A percentile compares a stretch with the other conserved stretches of the same genome.
Conservation (phyloP, 2,329 filamentous ascomycete species). For the Colletotrichum shisoi region DNA sequence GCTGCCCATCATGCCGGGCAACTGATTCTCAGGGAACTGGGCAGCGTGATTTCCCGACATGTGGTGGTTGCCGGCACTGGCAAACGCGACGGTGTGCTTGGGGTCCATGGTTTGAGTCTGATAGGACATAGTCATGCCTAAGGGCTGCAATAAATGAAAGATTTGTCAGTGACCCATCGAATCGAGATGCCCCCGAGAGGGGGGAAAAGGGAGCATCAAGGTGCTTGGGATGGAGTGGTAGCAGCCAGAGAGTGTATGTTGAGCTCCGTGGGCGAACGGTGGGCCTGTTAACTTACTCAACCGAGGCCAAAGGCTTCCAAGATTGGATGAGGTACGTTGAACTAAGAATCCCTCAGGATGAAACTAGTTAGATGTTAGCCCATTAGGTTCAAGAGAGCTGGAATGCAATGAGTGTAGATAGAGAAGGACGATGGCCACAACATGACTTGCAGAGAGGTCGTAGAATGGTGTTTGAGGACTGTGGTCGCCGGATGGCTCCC, state of each 20-base stretch:
- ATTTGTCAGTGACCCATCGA: not conserved
- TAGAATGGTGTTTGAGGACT: not conserved
- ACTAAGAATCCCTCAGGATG: not conserved
- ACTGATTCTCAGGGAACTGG: conserved; percentile 39
- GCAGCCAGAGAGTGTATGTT: not conserved
- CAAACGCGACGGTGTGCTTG: conserved; percentile 44
- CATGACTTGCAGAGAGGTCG: too few relatives aligned
- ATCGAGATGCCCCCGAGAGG: not conserved
- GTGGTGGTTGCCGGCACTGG: conserved; percentile 23
- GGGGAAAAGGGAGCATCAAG: not conserved
- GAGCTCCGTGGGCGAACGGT: not conserved
- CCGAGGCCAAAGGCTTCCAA: conserved; percentile 29
- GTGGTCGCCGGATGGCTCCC: not conserved
- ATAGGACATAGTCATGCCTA: conserved; percentile 47
- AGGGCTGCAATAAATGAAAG: not conserved
- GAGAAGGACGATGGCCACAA: too few relatives aligned
- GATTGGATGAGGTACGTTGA: conserved; percentile 11
- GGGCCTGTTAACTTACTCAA: conserved; percentile 20
- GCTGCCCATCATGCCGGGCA: conserved; percentile 32
- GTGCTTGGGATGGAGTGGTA: not conserved
- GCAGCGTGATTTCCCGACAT: conserved; percentile 15
- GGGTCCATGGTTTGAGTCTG: conserved; percentile 52
- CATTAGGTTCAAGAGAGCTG: conserved; percentile 15
- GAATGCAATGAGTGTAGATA: not conserved
- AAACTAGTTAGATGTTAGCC: conserved; percentile 8